Evolutionary conservation across 208 protist species (phyloP).

Genomic region (Polymyxa betae): DNA sequence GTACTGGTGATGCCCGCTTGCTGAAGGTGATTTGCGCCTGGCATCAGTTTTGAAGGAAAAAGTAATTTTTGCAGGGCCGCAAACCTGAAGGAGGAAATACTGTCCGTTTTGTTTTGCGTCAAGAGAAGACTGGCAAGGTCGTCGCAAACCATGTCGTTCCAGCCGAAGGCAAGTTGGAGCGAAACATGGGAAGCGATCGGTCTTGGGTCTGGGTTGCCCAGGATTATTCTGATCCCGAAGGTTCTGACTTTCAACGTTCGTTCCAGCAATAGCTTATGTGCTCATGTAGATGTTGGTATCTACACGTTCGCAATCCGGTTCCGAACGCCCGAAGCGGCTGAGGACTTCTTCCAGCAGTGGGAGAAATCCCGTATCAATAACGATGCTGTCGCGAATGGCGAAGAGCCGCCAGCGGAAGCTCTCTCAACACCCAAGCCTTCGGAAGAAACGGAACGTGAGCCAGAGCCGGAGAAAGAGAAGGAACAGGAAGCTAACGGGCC

Average conservation of each 20-base stretch:
- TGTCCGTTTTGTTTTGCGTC: conserved; percentile 34
- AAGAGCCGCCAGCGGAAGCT: not conserved
- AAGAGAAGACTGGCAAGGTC: conserved; percentile 32
- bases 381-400: not conserved
- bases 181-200: conserved; percentile 24
- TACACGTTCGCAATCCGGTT: conserved; percentile 52
- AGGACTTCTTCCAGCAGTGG: conserved; percentile 1
- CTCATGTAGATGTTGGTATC: not conserved
- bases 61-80: not conserved
- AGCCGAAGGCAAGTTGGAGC: not conserved
- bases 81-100: not conserved
- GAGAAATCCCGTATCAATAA: not conserved
- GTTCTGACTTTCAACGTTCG: not conserved
- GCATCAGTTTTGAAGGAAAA: not conserved
- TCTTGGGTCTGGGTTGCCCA: conserved; percentile 49
- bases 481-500: not conserved
- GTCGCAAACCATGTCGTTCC: conserved; percentile 44
- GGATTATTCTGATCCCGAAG: conserved; percentile 24
- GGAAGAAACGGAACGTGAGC: not conserved
- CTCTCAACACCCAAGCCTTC: not conserved
- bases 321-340: conserved; percentile 13
- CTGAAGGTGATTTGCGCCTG: not conserved
- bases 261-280: not conserved
- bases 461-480: not conserved
- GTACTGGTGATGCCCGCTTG: conserved; percentile 26